These are phyloP conservation scores for Hondaea fermentalgiana DNA, from an alignment of 108 stramenopile species.

Conservation along the genomic window DNA sequence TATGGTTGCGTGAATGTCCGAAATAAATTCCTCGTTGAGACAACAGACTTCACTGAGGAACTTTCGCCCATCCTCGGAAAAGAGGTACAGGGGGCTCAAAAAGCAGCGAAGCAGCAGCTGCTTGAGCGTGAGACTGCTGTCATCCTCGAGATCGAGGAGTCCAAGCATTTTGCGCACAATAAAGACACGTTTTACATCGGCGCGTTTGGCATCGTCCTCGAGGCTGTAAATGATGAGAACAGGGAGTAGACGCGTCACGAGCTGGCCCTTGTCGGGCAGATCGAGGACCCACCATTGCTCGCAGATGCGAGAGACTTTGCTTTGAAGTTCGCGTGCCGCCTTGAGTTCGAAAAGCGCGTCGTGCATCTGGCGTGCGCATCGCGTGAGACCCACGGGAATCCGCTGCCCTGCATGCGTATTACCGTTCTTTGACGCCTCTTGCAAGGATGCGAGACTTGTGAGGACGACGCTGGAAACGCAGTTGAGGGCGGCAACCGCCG, in stretches of 20 bases:
- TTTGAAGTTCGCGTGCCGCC: not conserved
- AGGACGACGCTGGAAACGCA: not conserved
- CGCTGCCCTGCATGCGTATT: not conserved
- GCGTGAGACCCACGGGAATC: not conserved
- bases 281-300: constrained; percentile 73
- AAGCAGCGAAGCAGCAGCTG: constrained; percentile 34
- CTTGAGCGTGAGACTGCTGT: constrained; percentile 44
- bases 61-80: constrained; percentile 58
- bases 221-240: constrained; percentile 47
- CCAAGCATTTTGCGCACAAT: constrained; percentile 61
- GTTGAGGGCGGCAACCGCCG: too few species aligned
- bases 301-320: constrained; percentile 56
- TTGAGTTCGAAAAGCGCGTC: not conserved
- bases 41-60: constrained; percentile 52
- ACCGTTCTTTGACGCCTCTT: not conserved
- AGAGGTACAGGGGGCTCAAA: constrained; percentile 51
- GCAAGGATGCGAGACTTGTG: not conserved
- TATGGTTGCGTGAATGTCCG: constrained; percentile 54
- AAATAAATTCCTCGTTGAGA: constrained; percentile 62
- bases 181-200: constrained; percentile 67
- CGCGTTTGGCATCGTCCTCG: constrained; percentile 50
- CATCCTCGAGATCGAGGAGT: constrained; percentile 75
- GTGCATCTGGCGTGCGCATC: not conserved
- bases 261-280: constrained; percentile 55
- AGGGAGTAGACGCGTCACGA: constrained; percentile 71